Evolutionary conservation across 2,329 filamentous ascomycete genomes (phyloP).

Genomic region (Xylariaceae sp.): DNA sequence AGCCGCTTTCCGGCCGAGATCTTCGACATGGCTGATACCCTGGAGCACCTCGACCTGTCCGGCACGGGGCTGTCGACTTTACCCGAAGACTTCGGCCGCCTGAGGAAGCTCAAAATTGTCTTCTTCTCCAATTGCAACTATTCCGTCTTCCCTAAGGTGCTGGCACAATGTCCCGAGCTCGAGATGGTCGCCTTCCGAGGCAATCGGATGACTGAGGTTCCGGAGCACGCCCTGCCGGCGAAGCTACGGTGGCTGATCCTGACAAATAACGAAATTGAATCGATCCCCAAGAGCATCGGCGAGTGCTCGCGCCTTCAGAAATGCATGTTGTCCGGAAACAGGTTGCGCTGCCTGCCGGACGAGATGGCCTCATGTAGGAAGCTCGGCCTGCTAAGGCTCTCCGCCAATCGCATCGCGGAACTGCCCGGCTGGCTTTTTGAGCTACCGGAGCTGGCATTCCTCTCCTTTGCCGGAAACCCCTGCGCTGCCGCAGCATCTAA

Average conservation of each 20-base stretch:
- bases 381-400: conserved; percentile 48
- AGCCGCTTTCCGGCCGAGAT: conserved; percentile 44
- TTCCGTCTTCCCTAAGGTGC: conserved; percentile 43
- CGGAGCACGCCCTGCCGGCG: conserved; percentile 45
- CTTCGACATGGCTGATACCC: conserved; percentile 43
- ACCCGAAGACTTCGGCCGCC: conserved; percentile 42
- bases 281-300: conserved; percentile 47
- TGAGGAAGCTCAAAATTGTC: conserved; percentile 48
- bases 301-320: conserved; percentile 48
- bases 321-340: conserved; percentile 53
- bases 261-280: conserved; percentile 47
- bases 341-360: conserved; percentile 42
- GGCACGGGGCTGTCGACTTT: conserved; percentile 46
- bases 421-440: conserved; percentile 49
- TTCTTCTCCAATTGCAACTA: conserved; percentile 53
- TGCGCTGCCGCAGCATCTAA: conserved; percentile 34
- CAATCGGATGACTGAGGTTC: conserved; percentile 48
- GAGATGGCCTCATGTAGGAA: conserved; percentile 48
- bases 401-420: conserved; percentile 43
- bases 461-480: conserved; percentile 52
- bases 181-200: conserved; percentile 53
- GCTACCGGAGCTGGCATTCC: conserved; percentile 49
- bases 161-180: conserved; percentile 47
- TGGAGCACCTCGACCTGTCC: conserved; percentile 53
- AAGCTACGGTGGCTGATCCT: conserved; percentile 52